phyloP scores from a whole-genome alignment of 345 rosid species.

The Eucalyptus tenuipes region DNA sequence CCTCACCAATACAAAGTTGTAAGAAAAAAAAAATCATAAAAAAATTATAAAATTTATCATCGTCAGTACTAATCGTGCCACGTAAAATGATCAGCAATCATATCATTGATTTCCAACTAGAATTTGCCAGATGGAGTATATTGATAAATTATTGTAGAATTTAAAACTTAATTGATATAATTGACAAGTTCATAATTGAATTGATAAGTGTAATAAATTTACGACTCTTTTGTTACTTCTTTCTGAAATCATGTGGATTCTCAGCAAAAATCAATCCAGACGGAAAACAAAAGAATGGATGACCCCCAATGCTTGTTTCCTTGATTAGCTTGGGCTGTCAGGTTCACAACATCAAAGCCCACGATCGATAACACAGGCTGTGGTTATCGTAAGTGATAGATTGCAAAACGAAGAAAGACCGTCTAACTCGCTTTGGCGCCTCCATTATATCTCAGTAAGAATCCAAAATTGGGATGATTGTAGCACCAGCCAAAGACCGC shows the following conservation, averaged over 20 bases:
- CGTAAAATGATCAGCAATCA: fast-evolving
- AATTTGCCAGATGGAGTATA: too few species aligned
- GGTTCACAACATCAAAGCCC: not conserved
- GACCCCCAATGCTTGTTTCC: not conserved
- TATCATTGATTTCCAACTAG: too few species aligned
- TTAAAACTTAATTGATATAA: too few species aligned
- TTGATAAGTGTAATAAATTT: too few species aligned
- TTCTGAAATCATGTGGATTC: not conserved
- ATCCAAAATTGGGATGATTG: not conserved
- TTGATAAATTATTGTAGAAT: too few species aligned
- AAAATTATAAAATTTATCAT: too few species aligned
- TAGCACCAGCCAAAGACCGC: not conserved
- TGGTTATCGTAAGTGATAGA: not conserved
- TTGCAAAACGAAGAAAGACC: not conserved
- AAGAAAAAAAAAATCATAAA: too few species aligned
- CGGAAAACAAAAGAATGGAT: not conserved
- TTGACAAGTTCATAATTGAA: too few species aligned
- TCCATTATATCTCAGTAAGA: not conserved
- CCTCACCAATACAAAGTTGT: not conserved
- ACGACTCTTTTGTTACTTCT: not conserved
- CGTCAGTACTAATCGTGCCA: fast-evolving
- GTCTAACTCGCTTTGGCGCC: not conserved
- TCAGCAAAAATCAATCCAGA: not conserved
- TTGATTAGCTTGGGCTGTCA: not conserved
- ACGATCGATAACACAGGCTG: not conserved